These are phyloP conservation scores for Tuber melanosporum DNA, from an alignment of 495 filamentous ascomycete genomes.

Conservation along the genomic window DNA sequence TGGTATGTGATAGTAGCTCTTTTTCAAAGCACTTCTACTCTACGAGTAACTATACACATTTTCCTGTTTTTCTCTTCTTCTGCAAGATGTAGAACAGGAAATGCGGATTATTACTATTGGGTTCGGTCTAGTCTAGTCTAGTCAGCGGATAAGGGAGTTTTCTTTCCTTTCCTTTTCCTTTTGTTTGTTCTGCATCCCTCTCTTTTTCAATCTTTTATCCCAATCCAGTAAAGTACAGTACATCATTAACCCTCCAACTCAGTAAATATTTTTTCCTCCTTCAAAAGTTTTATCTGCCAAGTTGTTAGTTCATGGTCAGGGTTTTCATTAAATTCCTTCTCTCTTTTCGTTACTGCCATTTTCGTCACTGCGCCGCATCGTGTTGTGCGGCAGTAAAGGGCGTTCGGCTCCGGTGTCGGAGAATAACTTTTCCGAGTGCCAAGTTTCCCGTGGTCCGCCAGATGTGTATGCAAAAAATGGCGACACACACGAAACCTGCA, in stretches of 20 bases:
- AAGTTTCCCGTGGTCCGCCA: too few species aligned
- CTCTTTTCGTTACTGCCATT: background rate
- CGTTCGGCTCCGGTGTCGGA: too few species aligned
- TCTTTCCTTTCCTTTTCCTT: background rate
- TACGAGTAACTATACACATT: background rate
- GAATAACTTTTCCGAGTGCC: too few species aligned
- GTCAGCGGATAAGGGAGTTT: slow-evolving; percentile 11
- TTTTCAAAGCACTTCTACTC: too few species aligned
- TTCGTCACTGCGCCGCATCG: background rate
- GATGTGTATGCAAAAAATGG: too few species aligned
- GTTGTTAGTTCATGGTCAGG: background rate
- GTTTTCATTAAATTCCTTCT: background rate
- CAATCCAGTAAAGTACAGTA: background rate
- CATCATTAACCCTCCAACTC: background rate
- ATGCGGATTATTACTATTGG: background rate
- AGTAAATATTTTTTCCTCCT: slow-evolving; percentile 4
- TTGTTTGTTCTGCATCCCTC: background rate
- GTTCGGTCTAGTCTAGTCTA: background rate
- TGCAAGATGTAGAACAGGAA: background rate
- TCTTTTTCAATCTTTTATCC: background rate
- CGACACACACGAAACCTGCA: too few species aligned
- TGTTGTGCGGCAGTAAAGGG: background rate
- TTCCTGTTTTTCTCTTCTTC: background rate
- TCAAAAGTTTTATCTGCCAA: slow-evolving; percentile 11
- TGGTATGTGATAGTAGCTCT: too few species aligned